A percentile compares a stretch with the other conserved stretches of the same genome.
These are phyloP conservation scores for Tetrapisispora taiwanensis DNA, from an alignment of 805 yeast species.

Conservation along the genomic window DNA sequence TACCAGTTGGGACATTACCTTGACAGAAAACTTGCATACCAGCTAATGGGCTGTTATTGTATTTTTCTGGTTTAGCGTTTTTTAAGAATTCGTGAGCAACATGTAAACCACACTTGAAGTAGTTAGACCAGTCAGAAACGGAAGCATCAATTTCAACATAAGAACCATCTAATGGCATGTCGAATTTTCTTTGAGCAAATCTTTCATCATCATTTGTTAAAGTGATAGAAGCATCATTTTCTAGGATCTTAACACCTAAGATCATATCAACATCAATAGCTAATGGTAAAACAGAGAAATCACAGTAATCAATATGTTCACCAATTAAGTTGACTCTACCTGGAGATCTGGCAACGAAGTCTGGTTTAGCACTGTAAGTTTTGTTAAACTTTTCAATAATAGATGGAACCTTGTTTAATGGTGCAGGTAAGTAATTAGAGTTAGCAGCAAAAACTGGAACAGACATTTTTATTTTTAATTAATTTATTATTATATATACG, in stretches of 20 bases:
- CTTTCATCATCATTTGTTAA: conserved; percentile 29
- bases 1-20: conserved; percentile 64
- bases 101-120: conserved; percentile 53
- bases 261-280: conserved; percentile 60
- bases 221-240: conserved; percentile 19
- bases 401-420: conserved; percentile 4
- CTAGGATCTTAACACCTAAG: conserved; percentile 36
- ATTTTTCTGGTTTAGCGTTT: conserved; percentile 23
- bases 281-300: conserved; percentile 60
- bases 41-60: conserved; percentile 24
- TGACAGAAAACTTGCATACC: conserved; percentile 47
- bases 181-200: conserved; percentile 31
- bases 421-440: conserved; percentile 5
- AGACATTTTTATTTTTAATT: conserved; percentile 6
- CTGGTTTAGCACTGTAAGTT: conserved; percentile 15
- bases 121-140: conserved; percentile 51
- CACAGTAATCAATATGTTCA: conserved; percentile 63
- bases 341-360: conserved; percentile 53
- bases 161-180: conserved; percentile 33
- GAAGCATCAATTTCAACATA: conserved; percentile 39
- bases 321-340: conserved; percentile 70
- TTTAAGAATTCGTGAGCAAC: conserved; percentile 45
- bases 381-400: conserved; percentile 8
- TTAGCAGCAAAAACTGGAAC: conserved; percentile 9
- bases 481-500: not conserved